phyloP scores from a whole-genome alignment of 345 rosid genomes.

The Heritiera littoralis region DNA sequence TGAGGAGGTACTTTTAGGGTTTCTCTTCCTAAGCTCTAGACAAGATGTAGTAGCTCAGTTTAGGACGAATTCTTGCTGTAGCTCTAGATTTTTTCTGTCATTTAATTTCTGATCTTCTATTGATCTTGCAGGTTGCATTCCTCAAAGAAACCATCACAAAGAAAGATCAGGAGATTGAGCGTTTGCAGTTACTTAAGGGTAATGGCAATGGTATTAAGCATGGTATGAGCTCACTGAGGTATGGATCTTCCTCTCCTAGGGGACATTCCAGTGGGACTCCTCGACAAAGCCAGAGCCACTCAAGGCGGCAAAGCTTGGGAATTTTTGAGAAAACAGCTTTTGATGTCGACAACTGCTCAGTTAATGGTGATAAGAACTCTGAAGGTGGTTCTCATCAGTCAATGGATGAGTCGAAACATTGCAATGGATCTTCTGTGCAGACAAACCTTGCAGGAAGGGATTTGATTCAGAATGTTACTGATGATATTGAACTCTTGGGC shows the following conservation, averaged over 20 bases:
- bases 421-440: constrained; percentile 35
- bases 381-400: constrained; percentile 70
- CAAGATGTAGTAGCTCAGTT: not conserved
- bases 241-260: constrained; percentile 69
- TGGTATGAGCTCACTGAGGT: constrained; percentile 45
- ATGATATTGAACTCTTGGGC: constrained; percentile 71
- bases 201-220: constrained; percentile 47
- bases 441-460: constrained; percentile 41
- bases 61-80: not conserved
- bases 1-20: not conserved
- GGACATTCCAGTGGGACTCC: constrained; percentile 57
- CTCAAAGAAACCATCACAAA: constrained; percentile 65
- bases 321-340: constrained; percentile 48
- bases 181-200: constrained; percentile 51
- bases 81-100: not conserved
- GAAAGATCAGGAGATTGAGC: constrained; percentile 86
- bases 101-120: constrained; percentile 13
- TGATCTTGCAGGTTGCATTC: constrained; percentile 58
- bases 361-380: constrained; percentile 64
- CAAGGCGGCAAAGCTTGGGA: constrained; percentile 43
- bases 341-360: constrained; percentile 65
- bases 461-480: constrained; percentile 42
- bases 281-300: constrained; percentile 33
- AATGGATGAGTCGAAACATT: constrained; percentile 45
- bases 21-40: not conserved